Conservation (phyloP, 257 asterid genomes). For the Nicotiana otophora region DNA sequence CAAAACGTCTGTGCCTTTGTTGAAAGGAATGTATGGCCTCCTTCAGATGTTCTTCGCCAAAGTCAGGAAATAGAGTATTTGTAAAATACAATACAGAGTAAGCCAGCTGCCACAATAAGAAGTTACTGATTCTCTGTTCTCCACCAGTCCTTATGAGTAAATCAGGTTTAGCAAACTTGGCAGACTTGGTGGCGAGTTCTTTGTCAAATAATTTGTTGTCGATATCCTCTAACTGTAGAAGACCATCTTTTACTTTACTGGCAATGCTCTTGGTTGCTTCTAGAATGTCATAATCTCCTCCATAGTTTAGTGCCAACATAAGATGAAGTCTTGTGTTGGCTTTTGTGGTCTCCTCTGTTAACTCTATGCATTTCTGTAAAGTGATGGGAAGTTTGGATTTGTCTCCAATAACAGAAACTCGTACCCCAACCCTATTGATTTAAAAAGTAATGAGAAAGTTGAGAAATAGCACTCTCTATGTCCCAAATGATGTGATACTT, state of each 20-base stretch:
- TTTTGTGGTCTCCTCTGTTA: not conserved
- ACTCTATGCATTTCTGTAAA: too few relatives aligned
- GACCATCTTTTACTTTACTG: not conserved
- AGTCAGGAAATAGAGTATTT: not conserved
- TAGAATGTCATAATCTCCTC: not conserved
- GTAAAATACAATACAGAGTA: not conserved
- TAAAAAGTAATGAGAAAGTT: too few relatives aligned
- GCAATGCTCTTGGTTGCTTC: slow-evolving; percentile 1
- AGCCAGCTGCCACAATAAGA: slow-evolving; percentile 17
- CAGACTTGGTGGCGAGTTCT: not conserved
- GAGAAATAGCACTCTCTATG: too few relatives aligned
- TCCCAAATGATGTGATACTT: too few relatives aligned
- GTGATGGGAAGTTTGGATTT: too few relatives aligned
- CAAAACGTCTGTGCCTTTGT: not conserved
- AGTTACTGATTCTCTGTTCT: not conserved
- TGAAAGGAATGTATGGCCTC: slow-evolving; percentile 10
- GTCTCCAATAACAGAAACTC: too few relatives aligned
- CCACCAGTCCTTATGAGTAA: slow-evolving; percentile 4
- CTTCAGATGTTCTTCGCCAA: slow-evolving; percentile 5
- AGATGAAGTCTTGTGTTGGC: not conserved
- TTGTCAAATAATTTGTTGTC: not conserved
- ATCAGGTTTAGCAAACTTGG: not conserved
- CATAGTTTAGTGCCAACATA: not conserved
- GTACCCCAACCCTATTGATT: too few relatives aligned
- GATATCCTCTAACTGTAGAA: not conserved